Base-by-base conservation (phyloP, 495 filamentous ascomycete genomes). In the Barbatosphaeria neglecta region DNA sequence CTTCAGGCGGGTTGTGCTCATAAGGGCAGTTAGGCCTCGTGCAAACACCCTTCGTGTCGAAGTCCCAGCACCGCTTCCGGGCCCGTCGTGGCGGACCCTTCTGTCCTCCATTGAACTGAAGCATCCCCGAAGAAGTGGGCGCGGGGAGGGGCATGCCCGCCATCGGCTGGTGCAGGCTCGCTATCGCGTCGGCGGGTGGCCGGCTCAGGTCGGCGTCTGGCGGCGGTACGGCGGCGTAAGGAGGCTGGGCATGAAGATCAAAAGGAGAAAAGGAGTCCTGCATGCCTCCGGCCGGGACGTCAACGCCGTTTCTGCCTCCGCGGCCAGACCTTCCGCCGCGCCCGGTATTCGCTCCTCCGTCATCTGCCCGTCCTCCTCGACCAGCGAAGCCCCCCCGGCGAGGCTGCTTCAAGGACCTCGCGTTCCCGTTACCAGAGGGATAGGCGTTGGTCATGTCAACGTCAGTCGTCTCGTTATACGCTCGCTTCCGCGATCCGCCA, bases 41-140 rank as follows among this genome's bases (percentile, higher is more conserved):
- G 55, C 90, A 97, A 51, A 82, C 93, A 0, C 92, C 92, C 52
- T 89, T 87, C 1, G 74, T 79, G 50, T 96, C 90, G 58, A 88
- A 97, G 59, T 95, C 88, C 37, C 81, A 78, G 56, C 90, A 97
- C 47, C 82, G 73, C 47, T 69, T 68, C 57, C 61, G 68, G 47
- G 57, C 62, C 16, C 50, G 54, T 16, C 52, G 47, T 39, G 50
- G n/a, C 53, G 39, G 31, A 27, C 47, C 46, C 55, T 59, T 16
- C 42, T 48, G 45, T 17, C 40, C 48, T 27, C 46, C 40, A 33
- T 42, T 22, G 17, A 15, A 23, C 4, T 23, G 22, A 2, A 13
- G n/a, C 39, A 18, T 41, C 9, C 19, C 20, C 39, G 39, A 25
- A n/a, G 6, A 41, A 3, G 11, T 18, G 11, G 39, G 22, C 22